A percentile compares a stretch with the other conserved stretches of the same genome.
These are phyloP conservation scores for Phoma sp. DNA, from an alignment of 2,329 filamentous ascomycete genomes.

Conservation along the genomic window DNA sequence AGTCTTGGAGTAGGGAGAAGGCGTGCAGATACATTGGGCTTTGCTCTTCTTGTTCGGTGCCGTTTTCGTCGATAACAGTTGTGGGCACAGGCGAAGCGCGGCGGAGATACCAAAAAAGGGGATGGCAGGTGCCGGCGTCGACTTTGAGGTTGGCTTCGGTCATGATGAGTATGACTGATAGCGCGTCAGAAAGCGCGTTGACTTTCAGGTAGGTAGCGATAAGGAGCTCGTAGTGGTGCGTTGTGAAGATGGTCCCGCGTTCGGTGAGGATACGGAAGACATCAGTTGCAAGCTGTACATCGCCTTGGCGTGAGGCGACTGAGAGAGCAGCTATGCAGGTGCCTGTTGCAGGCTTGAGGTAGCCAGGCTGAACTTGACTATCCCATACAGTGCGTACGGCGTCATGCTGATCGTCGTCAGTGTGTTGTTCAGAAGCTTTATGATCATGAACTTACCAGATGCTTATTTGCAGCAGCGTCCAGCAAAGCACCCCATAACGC, in stretches of 20 bases:
- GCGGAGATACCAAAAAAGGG: constrained; percentile 65
- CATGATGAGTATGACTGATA: constrained; percentile 78
- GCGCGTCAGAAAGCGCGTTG: constrained; percentile 67
- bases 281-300: constrained; percentile 71
- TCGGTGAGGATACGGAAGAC: constrained; percentile 70
- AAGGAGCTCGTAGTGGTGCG: constrained; percentile 80
- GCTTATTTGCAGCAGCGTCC: constrained; percentile 71
- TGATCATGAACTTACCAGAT: constrained; percentile 54
- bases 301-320: constrained; percentile 71
- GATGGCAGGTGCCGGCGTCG: constrained; percentile 65
- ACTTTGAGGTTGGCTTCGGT: constrained; percentile 64
- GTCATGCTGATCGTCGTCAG: constrained; percentile 55
- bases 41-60: constrained; percentile 39
- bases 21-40: constrained; percentile 54
- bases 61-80: neutral
- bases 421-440: neutral
- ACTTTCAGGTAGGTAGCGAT: constrained; percentile 70
- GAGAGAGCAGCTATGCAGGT: constrained; percentile 72
- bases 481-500: constrained; percentile 74
- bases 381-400: constrained; percentile 76
- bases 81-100: constrained; percentile 24
- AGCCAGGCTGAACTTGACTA: constrained; percentile 63
- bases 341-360: constrained; percentile 68
- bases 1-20: constrained; percentile 62
- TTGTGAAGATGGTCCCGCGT: constrained; percentile 62